phyloP scores from a whole-genome alignment of 1,139 yeast genomes.

The Pichia sp. region DNA sequence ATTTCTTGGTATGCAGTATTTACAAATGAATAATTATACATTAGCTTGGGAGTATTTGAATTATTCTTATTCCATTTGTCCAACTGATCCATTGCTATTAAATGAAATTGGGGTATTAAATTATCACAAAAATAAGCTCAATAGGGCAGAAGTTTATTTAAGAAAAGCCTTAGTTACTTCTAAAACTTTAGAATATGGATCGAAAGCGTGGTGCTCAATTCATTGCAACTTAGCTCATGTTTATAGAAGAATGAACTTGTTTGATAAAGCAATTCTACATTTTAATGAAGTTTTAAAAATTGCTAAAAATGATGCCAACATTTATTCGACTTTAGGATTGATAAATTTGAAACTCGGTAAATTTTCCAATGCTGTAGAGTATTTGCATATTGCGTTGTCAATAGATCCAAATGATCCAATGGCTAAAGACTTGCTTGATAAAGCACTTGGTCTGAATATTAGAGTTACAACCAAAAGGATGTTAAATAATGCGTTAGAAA shows the following conservation, averaged over 20 bases:
- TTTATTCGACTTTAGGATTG: slow-evolving; percentile 79
- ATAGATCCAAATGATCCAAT: slow-evolving; percentile 76
- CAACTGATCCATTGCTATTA: slow-evolving; percentile 75
- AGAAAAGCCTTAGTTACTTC: slow-evolving; percentile 70
- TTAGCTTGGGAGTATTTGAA: slow-evolving; percentile 81
- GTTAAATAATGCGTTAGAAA: slow-evolving; percentile 21
- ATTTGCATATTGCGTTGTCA: slow-evolving; percentile 76
- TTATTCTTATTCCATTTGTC: slow-evolving; percentile 72
- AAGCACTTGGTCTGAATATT: slow-evolving; percentile 71
- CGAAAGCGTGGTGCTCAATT: slow-evolving; percentile 80
- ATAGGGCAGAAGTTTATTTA: slow-evolving; percentile 65
- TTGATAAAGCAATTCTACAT: slow-evolving; percentile 61
- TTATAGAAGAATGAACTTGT: slow-evolving; percentile 60
- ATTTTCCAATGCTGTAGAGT: slow-evolving; percentile 60
- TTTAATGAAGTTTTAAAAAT: slow-evolving; percentile 70
- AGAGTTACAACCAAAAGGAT: slow-evolving; percentile 28
- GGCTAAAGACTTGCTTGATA: slow-evolving; percentile 69
- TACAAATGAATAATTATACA: slow-evolving; percentile 75
- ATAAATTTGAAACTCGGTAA: slow-evolving; percentile 68
- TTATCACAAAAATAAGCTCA: slow-evolving; percentile 67
- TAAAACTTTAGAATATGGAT: slow-evolving; percentile 63
- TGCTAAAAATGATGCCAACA: slow-evolving; percentile 66
- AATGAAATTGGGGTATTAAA: slow-evolving; percentile 90
- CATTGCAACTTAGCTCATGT: slow-evolving; percentile 91
- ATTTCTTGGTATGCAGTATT: slow-evolving; percentile 93